Conservation (phyloP, 108 stramenopile genomes). For the Cyclotella sp. region DNA sequence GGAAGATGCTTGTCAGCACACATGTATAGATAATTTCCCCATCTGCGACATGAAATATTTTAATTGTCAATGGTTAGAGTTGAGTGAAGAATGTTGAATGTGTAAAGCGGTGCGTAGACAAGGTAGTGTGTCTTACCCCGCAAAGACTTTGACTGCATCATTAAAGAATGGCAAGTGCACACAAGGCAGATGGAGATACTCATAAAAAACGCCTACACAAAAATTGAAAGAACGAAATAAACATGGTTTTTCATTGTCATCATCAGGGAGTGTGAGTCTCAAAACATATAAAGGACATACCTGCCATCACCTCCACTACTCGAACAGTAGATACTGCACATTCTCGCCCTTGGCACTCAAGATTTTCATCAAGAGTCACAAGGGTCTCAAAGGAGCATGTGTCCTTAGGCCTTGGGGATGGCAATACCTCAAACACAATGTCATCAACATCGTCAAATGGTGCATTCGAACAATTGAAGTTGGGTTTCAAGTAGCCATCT, state of each 20-base stretch:
- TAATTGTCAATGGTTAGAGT: background rate
- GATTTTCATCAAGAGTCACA: slow-evolving; percentile 40
- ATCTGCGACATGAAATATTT: background rate
- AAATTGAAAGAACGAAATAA: too few relatives aligned
- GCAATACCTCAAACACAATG: slow-evolving; percentile 30
- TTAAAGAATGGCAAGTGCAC: slow-evolving; percentile 63
- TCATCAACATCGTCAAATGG: slow-evolving; percentile 36
- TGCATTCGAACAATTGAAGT: slow-evolving; percentile 8
- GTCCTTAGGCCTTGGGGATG: slow-evolving; percentile 20
- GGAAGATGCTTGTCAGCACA: slow-evolving; percentile 39
- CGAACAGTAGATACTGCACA: slow-evolving; percentile 53
- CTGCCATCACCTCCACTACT: slow-evolving; percentile 49
- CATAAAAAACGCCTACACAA: slow-evolving; percentile 53
- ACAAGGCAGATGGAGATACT: slow-evolving; percentile 63
- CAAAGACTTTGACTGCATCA: slow-evolving; percentile 37
- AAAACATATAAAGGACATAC: too few relatives aligned
- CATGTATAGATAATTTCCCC: background rate
- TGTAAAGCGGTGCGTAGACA: too few relatives aligned
- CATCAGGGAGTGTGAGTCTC: too few relatives aligned
- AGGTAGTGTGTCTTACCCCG: slow-evolving; percentile 8
- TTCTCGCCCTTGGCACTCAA: slow-evolving; percentile 37
- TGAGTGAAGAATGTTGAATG: background rate
- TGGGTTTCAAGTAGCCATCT: slow-evolving; percentile 28
- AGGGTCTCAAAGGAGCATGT: slow-evolving; percentile 32
- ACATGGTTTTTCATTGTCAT: too few relatives aligned